Evolutionary conservation across 2,329 filamentous ascomycete species (phyloP).

Genomic region (Diplocarpon rosae): DNA sequence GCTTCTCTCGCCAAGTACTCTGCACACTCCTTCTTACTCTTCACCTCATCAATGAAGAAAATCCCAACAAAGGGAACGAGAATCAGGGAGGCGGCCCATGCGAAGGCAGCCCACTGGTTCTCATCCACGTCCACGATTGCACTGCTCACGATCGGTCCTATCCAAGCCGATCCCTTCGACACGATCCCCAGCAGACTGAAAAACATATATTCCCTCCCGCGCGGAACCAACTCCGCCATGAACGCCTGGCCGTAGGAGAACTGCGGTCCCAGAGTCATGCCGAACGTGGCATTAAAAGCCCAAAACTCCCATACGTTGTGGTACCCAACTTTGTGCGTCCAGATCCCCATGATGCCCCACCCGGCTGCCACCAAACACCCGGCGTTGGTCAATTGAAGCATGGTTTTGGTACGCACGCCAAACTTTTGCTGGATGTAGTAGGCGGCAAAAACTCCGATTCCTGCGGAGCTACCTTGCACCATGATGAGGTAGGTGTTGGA

Average conservation of each 20-base stretch:
- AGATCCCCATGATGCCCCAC: conserved; percentile 26
- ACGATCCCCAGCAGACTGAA: conserved; percentile 26
- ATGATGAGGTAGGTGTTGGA: conserved; percentile 24
- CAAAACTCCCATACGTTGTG: conserved; percentile 27
- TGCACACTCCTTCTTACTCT: conserved; percentile 24
- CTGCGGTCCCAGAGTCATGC: conserved; percentile 22
- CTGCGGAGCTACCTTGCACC: conserved; percentile 21
- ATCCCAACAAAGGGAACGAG: conserved; percentile 24
- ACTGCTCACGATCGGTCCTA: conserved; percentile 25
- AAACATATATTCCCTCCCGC: conserved; percentile 26
- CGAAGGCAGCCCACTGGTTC: conserved; percentile 23
- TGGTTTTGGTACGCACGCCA: conserved; percentile 23
- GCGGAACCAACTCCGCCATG: conserved; percentile 25
- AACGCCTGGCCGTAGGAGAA: conserved; percentile 26
- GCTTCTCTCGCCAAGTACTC: conserved; percentile 23
- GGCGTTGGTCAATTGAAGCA: conserved; percentile 24
- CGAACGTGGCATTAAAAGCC: conserved; percentile 22
- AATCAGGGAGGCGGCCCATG: conserved; percentile 22
- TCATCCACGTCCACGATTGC: conserved; percentile 24
- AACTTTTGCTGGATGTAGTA: conserved; percentile 22
- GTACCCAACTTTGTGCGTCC: conserved; percentile 23
- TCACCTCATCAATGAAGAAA: conserved; percentile 24
- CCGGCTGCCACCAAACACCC: conserved; percentile 19
- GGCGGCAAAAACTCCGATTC: conserved; percentile 19
- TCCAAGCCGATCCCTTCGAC: conserved; percentile 25